Conservation (phyloP, 306 rosid species). For the Lathyrus aphaca region DNA sequence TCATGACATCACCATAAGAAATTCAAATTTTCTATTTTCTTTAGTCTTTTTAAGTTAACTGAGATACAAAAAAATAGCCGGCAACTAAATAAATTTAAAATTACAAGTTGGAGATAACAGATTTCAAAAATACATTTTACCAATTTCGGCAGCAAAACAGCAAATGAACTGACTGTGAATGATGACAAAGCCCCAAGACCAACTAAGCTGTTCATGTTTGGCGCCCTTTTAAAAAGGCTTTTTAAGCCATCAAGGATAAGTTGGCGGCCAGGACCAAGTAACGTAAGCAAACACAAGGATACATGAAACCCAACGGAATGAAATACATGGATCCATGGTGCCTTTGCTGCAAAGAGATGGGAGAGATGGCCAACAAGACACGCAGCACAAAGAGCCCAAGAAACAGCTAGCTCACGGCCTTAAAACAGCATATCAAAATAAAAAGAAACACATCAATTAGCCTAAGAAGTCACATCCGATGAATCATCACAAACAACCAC, state of each 20-base stretch:
- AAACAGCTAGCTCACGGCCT: conserved; percentile 90
- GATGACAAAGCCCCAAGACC: conserved; percentile 99
- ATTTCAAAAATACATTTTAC: conserved; percentile 53
- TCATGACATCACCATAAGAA: neutral
- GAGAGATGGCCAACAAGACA: conserved; percentile 92
- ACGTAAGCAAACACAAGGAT: conserved; percentile 79
- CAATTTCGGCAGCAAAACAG: conserved; percentile 79
- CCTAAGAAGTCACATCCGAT: conserved; percentile 27
- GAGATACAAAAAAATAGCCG: conserved; percentile 21
- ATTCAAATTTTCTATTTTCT: conserved; percentile 23
- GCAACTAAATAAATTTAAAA: conserved; percentile 38
- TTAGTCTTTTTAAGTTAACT: conserved; percentile 16
- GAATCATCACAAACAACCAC: conserved; percentile 37
- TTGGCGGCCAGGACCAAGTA: conserved; percentile 96
- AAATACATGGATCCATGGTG: conserved; percentile 79
- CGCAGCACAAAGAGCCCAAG: conserved; percentile 95
- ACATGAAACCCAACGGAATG: conserved; percentile 89
- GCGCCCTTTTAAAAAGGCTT: conserved; percentile 79
- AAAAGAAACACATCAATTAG: conserved; percentile 38
- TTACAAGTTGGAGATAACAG: conserved; percentile 35
- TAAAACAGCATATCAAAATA: conserved; percentile 39
- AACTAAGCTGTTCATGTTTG: conserved; percentile 96
- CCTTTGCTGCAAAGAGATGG: conserved; percentile 85
- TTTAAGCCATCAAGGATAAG: conserved; percentile 87
- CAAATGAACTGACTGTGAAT: conserved; percentile 88